These are phyloP conservation scores for Zygotorulaspora florentina DNA, from an alignment of 805 yeast species.

Conservation along the genomic window DNA sequence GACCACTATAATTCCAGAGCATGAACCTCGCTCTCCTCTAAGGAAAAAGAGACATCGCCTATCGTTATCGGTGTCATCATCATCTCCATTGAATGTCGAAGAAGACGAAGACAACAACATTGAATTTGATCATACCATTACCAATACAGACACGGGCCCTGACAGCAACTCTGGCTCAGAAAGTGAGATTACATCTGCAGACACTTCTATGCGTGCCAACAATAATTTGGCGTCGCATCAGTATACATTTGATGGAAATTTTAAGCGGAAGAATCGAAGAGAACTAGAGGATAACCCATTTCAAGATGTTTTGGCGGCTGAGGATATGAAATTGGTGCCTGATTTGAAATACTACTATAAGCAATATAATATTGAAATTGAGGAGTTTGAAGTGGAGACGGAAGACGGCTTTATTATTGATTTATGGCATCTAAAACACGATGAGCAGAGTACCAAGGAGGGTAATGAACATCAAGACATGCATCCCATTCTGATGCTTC, in stretches of 20 bases:
- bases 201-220: not conserved
- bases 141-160: constrained; percentile 18
- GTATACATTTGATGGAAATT: constrained; percentile 6
- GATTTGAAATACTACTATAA: constrained; percentile 66
- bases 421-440: constrained; percentile 45
- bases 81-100: constrained; percentile 20
- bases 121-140: constrained; percentile 30
- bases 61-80: constrained; percentile 18
- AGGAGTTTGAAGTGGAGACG: constrained; percentile 59
- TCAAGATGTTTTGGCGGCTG: constrained; percentile 22
- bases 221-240: not conserved
- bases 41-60: constrained; percentile 14
- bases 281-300: constrained; percentile 29
- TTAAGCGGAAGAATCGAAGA: not conserved
- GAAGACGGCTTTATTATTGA: constrained; percentile 75
- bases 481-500: constrained; percentile 71
- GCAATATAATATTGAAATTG: constrained; percentile 55
- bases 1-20: constrained; percentile 16
- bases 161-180: constrained; percentile 6
- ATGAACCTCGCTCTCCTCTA: constrained; percentile 6
- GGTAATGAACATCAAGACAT: constrained; percentile 20
- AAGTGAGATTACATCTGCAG: not conserved
- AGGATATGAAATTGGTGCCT: constrained; percentile 39
- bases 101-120: constrained; percentile 27
- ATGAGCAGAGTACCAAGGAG: constrained; percentile 6